A percentile compares a stretch with the other conserved stretches of the same genome.
Evolutionary conservation across 441 rosid species (phyloP).

Genomic region (Gossypium laxum): DNA sequence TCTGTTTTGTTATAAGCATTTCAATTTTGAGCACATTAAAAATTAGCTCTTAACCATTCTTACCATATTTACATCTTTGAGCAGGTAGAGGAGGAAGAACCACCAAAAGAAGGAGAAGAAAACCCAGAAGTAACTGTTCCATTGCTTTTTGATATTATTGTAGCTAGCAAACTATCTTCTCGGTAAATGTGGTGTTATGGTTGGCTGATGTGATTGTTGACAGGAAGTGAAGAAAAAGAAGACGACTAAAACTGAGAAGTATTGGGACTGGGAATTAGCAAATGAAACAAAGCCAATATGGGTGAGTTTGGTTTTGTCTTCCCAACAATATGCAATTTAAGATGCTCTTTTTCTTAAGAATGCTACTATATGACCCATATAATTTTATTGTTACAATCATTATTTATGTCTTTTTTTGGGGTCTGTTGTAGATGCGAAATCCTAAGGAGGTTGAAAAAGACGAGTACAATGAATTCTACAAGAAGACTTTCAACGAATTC

Average conservation of each 20-base stretch:
- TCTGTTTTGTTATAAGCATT: not conserved
- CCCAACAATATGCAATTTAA: not conserved
- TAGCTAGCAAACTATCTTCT: conserved; percentile 9
- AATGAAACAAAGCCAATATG: conserved; percentile 93
- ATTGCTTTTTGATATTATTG: not conserved
- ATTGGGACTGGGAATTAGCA: conserved; percentile 95
- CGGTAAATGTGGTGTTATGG: not conserved
- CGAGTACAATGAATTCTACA: conserved; percentile 82
- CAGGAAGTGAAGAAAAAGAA: conserved; percentile 69
- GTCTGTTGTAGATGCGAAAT: conserved; percentile 55
- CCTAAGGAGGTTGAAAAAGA: conserved; percentile 72
- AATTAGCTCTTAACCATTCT: not conserved
- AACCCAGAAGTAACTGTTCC: conserved; percentile 47
- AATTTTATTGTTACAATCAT: not conserved
- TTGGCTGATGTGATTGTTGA: conserved; percentile 14
- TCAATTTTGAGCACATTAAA: not conserved
- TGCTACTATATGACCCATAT: not conserved
- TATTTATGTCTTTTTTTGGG: conserved; percentile 12
- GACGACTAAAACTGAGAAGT: conserved; percentile 84
- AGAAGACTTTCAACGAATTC: conserved; percentile 84
- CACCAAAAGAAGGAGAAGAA: conserved; percentile 63
- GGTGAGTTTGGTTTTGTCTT: conserved; percentile 36
- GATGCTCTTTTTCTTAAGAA: not conserved
- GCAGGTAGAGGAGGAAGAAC: conserved; percentile 92
- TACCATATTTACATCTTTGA: conserved; percentile 10